Conservation (phyloP, 2,329 filamentous ascomycete genomes). For the Coniosporium tulheliwenetii region DNA sequence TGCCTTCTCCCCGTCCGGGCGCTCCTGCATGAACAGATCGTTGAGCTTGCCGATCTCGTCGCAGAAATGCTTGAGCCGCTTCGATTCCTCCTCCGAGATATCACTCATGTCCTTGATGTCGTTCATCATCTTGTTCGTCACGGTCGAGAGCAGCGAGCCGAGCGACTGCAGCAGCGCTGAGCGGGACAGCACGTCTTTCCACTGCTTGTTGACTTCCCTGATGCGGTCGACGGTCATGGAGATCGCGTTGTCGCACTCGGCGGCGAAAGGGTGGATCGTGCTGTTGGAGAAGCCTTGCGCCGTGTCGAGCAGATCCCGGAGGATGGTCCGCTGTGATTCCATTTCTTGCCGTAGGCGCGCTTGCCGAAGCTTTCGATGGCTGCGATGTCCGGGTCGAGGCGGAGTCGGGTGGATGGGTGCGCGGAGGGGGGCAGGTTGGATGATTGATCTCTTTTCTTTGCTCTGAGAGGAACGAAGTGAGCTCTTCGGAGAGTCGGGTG, state of each 20-base stretch:
- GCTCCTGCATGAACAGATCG: constrained; percentile 36
- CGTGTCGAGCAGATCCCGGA: constrained; percentile 46
- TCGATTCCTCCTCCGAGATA: constrained; percentile 47
- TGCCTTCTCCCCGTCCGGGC: constrained; percentile 18
- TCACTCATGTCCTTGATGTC: constrained; percentile 48
- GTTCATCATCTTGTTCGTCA: constrained; percentile 42
- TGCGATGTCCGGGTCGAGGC: constrained; percentile 37
- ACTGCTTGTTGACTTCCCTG: constrained; percentile 38
- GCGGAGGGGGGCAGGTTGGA: constrained; percentile 15
- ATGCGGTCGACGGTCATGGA: constrained; percentile 42
- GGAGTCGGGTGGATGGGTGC: constrained; percentile 22
- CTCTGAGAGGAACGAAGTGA: constrained; percentile 32
- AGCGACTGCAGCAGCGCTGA: constrained; percentile 46
- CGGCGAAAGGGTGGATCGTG: constrained; percentile 41
- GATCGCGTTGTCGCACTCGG: constrained; percentile 44
- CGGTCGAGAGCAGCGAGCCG: constrained; percentile 40
- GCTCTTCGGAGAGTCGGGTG: constrained; percentile 38
- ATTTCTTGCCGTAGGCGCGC: constrained; percentile 46
- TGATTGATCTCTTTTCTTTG: constrained; percentile 19
- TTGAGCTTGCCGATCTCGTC: constrained; percentile 38
- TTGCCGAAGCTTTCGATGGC: constrained; percentile 43
- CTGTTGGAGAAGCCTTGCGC: constrained; percentile 46
- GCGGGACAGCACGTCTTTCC: constrained; percentile 41
- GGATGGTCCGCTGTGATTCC: constrained; percentile 47
- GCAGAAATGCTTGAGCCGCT: constrained; percentile 41